These are phyloP conservation scores for Trichoderma atrobrunneum DNA, from an alignment of 2,329 filamentous ascomycete species.

Conservation along the genomic window DNA sequence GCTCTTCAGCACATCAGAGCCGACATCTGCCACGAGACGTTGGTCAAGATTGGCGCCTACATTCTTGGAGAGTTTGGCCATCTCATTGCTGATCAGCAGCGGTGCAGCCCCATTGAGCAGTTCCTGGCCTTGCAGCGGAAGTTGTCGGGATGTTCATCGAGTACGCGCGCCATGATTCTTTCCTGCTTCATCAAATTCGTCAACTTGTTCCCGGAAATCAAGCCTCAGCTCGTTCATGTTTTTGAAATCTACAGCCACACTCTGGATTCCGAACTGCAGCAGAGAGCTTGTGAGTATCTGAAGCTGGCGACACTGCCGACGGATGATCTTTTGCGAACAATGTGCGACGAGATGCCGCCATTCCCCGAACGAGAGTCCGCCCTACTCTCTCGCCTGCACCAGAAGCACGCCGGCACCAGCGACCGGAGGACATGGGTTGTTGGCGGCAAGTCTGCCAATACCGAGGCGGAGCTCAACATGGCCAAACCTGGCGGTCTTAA, in stretches of 20 bases:
- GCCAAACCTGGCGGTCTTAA: slow-evolving; percentile 79
- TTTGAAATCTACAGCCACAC: slow-evolving; percentile 94
- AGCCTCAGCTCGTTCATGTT: slow-evolving; percentile 85
- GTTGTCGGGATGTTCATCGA: slow-evolving; percentile 81
- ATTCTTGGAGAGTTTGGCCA: slow-evolving; percentile 96
- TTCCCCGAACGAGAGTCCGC: slow-evolving; percentile 95
- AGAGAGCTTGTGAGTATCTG: slow-evolving; percentile 93
- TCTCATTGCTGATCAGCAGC: slow-evolving; percentile 85
- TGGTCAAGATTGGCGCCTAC: slow-evolving; percentile 97
- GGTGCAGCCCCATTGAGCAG: slow-evolving; percentile 95
- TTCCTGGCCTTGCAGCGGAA: slow-evolving; percentile 90
- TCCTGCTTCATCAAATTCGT: slow-evolving; percentile 97
- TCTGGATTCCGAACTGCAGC: slow-evolving; percentile 90
- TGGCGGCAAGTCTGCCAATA: slow-evolving; percentile 92
- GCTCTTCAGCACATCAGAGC: slow-evolving; percentile 89
- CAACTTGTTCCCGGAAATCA: slow-evolving; percentile 97
- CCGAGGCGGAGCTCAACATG: slow-evolving; percentile 76
- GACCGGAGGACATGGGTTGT: slow-evolving; percentile 97
- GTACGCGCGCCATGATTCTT: slow-evolving; percentile 87
- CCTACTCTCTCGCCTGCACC: slow-evolving; percentile 84
- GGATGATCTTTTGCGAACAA: slow-evolving; percentile 86
- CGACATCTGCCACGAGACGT: slow-evolving; percentile 91
- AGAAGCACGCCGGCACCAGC: slow-evolving; percentile 88
- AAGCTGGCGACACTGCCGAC: slow-evolving; percentile 79
- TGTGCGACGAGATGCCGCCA: slow-evolving; percentile 98